A percentile compares a stretch with the other conserved stretches of the same genome.
Evolutionary conservation across 140 eudicot species (phyloP).

Genomic region (Ambrosia hybrid): DNA sequence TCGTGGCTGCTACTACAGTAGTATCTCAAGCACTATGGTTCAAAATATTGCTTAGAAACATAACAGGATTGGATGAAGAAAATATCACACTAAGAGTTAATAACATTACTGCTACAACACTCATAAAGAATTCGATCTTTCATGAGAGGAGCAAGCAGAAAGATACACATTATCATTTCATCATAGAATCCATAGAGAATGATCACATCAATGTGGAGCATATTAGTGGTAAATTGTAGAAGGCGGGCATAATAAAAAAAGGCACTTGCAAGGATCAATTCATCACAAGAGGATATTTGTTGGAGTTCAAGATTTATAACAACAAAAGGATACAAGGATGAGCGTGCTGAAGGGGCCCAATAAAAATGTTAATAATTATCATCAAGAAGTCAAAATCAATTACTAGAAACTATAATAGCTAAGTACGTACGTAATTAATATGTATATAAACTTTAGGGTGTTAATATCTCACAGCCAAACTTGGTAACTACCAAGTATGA

Average conservation of each 20-base stretch:
- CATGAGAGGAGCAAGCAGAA: not conserved
- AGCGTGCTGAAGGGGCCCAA: too few species aligned
- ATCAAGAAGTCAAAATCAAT: too few species aligned
- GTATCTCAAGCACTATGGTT: not conserved
- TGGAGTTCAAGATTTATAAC: too few species aligned
- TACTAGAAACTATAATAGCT: too few species aligned
- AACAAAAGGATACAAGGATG: too few species aligned
- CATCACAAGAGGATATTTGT: not conserved
- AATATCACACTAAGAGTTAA: not conserved
- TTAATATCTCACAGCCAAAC: too few species aligned
- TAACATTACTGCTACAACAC: not conserved
- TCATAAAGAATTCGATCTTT: not conserved
- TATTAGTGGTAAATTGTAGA: not conserved
- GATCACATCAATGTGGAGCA: not conserved
- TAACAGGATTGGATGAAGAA: not conserved
- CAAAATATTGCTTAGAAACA: not conserved
- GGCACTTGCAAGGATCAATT: not conserved
- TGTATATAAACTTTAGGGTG: too few species aligned
- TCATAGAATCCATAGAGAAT: not conserved
- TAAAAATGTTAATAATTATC: too few species aligned
- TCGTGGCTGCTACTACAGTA: not conserved
- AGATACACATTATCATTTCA: not conserved
- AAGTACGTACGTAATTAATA: too few species aligned
- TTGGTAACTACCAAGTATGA: too few species aligned
- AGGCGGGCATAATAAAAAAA: not conserved